Evolutionary conservation across 2,329 filamentous ascomycete genomes (phyloP), one percentile per base, ranked within the genome.

Genomic region (Exophiala sp.): DNA sequence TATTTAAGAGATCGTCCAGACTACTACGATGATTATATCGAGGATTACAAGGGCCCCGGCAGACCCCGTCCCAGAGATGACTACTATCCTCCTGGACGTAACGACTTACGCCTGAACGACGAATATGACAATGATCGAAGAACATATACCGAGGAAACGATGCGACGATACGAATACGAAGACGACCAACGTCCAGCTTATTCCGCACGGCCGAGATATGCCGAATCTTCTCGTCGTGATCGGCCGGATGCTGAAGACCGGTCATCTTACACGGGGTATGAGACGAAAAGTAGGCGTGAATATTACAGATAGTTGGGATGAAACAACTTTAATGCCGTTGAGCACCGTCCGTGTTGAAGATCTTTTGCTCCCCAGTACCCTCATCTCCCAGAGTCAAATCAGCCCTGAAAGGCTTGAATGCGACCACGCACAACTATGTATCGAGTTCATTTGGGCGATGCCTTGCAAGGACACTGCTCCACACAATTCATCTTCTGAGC

Each of bases 51-150:
- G 9, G 29, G 47, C 16, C 16, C 56, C 53, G 16, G 50, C 65
- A 13, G 65, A 66, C 49, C 43, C 66, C 23, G 59, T 65, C 11
- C 57, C 37, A 5, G 63, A 65, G 47, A 63, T 62, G 56, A 63
- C 68, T 60, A 56, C 22, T 44, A 34, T 11, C 45, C 46, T 27
- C 53, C n/a, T n/a, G n/a, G 41, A 29, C 43, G 44, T 38, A 64
- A 70, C 27, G 48, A 54, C 43, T 59, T 60, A 50, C 59, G 64
- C 43, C 49, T 62, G 10, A 52, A 48, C 32, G 38, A 54, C 16
- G 39, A 59, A 16, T 55, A 61, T 29, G 60, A 63, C 49, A 40
- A 59, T 60, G 58, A 69, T 9, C 46, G 49, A 47, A 46, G 46
- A 5, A 50, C 47, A 11, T 54, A 52, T 21, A 57, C 54, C 13